Conservation (phyloP, 1,139 yeast species). For the Sugiyamaella japonica region DNA sequence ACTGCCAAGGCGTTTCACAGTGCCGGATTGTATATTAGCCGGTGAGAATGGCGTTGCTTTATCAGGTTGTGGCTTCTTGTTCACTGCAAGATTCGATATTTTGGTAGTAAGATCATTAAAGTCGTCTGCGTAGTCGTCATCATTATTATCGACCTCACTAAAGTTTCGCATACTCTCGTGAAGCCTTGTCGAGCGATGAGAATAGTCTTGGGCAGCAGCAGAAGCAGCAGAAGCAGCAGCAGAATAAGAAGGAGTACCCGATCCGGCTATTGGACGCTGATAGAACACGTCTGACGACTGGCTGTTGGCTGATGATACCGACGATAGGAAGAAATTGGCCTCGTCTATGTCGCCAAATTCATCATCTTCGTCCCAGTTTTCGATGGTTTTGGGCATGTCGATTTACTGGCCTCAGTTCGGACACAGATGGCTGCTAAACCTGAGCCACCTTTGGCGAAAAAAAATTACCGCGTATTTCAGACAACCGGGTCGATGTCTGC, state of each 20-base stretch:
- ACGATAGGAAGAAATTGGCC: constrained; percentile 18
- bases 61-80: neutral
- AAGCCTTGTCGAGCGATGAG: neutral
- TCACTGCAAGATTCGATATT: constrained; percentile 13
- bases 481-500: neutral
- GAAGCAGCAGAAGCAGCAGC: neutral
- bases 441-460: neutral
- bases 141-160: constrained; percentile 2
- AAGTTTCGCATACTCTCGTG: constrained; percentile 3
- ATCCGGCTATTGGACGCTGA: constrained; percentile 13
- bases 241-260: constrained; percentile 2
- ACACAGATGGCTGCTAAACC: no score
- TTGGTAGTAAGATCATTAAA: constrained; percentile 15
- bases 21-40: neutral
- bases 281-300: constrained; percentile 14
- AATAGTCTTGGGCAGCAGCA: neutral
- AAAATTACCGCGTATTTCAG: neutral
- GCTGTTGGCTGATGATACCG: constrained; percentile 24
- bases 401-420: no score
- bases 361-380: constrained; percentile 24
- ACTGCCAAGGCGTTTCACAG: constrained; percentile 5
- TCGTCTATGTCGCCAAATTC: constrained; percentile 30
- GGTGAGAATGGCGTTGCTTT: neutral
- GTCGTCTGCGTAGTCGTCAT: constrained; percentile 13
- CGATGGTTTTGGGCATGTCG: neutral